These are phyloP conservation scores for Botrytis aclada DNA, from an alignment of 2,329 filamentous ascomycete genomes.

Conservation along the genomic window DNA sequence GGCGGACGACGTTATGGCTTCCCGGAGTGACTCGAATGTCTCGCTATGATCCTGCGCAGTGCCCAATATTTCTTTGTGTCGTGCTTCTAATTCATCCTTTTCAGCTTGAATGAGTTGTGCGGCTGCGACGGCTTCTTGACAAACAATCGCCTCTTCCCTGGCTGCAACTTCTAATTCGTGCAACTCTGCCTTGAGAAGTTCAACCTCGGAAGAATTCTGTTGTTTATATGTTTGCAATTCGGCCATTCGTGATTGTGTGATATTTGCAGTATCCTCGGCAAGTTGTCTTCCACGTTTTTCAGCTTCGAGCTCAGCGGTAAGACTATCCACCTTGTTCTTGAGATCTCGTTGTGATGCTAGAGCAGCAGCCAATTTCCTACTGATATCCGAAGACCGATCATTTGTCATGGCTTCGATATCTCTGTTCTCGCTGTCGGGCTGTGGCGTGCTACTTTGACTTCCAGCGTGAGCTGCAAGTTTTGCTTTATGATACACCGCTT, in stretches of 20 bases:
- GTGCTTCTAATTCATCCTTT: constrained; percentile 70
- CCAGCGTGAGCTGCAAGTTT: constrained; percentile 78
- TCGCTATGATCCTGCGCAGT: constrained; percentile 66
- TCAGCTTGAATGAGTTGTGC: constrained; percentile 79
- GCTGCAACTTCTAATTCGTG: constrained; percentile 75
- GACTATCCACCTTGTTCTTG: constrained; percentile 68
- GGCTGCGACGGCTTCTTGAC: constrained; percentile 71
- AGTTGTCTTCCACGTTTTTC: constrained; percentile 79
- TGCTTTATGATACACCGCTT: constrained; percentile 92
- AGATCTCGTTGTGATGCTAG: constrained; percentile 77
- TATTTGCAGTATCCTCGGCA: constrained; percentile 82
- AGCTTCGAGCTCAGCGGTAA: constrained; percentile 69
- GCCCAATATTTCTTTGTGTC: constrained; percentile 64
- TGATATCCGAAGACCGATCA: constrained; percentile 71
- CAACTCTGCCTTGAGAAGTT: constrained; percentile 79
- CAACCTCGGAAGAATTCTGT: constrained; percentile 78
- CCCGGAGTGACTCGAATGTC: constrained; percentile 71
- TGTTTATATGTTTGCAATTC: constrained; percentile 84
- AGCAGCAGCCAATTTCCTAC: constrained; percentile 76
- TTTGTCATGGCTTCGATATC: constrained; percentile 57
- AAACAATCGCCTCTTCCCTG: constrained; percentile 75
- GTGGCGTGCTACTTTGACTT: constrained; percentile 60
- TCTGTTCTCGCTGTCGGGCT: constrained; percentile 54
- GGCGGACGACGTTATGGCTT: constrained; percentile 74
- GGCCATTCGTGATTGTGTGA: constrained; percentile 76